Evolutionary conservation across 495 filamentous ascomycete genomes (phyloP).

Genomic region (Lasiosphaeria miniovina): DNA sequence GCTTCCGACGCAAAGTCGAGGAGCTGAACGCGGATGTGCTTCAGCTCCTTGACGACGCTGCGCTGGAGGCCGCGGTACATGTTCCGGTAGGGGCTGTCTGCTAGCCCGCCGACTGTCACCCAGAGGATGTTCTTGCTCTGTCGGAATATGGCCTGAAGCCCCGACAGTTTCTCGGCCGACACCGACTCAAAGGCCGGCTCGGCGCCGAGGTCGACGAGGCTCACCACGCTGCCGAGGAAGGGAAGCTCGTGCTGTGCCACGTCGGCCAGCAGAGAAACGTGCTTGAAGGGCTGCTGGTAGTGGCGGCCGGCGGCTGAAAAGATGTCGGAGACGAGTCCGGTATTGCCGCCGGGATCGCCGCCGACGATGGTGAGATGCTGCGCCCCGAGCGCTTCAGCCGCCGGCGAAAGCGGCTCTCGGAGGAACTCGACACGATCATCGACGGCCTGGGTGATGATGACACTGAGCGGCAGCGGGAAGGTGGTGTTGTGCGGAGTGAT

Average conservation of each 20-base stretch:
- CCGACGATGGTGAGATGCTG: constrained; percentile 20
- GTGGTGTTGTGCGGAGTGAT: constrained; percentile 20
- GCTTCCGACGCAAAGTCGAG: constrained; percentile 6
- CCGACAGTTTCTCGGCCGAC: constrained; percentile 5
- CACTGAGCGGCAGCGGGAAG: constrained; percentile 33
- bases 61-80: constrained; percentile 13
- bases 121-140: constrained; percentile 14
- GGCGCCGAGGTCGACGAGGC: constrained; percentile 6
- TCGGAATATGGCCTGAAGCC: constrained; percentile 4
- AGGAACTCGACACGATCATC: constrained; percentile 28
- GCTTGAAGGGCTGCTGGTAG: constrained; percentile 1
- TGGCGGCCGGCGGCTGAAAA: background rate
- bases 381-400: background rate
- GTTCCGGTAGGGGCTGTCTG: constrained; percentile 10
- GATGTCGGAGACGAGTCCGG: background rate
- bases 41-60: constrained; percentile 10
- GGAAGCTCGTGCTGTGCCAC: constrained; percentile 3
- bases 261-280: constrained; percentile 1
- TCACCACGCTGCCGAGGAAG: constrained; percentile 9
- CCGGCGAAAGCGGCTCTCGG: constrained; percentile 4
- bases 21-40: constrained; percentile 8
- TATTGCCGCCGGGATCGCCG: background rate
- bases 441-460: constrained; percentile 46
- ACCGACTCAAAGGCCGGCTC: constrained; percentile 7
- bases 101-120: constrained; percentile 5